Evolutionary conservation across 2,329 filamentous ascomycete genomes (phyloP), one percentile per base, ranked within the genome.

Genomic region (Ceratocystis smalleyi): DNA sequence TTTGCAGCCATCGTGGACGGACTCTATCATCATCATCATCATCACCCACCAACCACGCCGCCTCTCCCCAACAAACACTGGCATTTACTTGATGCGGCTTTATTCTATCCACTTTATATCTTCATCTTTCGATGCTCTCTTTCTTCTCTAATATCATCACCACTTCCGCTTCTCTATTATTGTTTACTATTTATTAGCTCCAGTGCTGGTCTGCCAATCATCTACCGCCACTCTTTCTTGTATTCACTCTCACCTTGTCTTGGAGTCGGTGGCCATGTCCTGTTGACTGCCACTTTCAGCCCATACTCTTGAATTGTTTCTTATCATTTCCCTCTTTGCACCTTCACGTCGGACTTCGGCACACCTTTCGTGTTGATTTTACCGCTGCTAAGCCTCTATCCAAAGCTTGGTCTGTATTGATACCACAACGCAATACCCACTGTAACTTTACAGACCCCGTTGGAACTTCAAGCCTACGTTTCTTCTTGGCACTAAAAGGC

Each of bases 161-260:
- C 51, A 55, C 22, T 55, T 55, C 51, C 27, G 51, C 27, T 49
- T 61, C 43, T 61, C 59, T n/a, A 61, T 47, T 61, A 61, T 61
- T 49, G 15, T 32, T 61, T 61, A 61, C 59, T 61, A 22, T 47
- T 61, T n/a, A 22, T 17, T 22, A 40, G 59, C 32, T 27, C 43
- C 5, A n/a, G 19, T 45, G 22, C n/a, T 30, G 22, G 22, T 55
- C 27, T 30, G 4, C 51, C 22, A 30, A 27, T 15, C 7, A 7
- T 15, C 24, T 30, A 12, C 27, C 24, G 17, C 24, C 22, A 27
- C 22, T 55, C 27, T 30, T 55, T 55, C 15, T 32, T 55, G 51
- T 32, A 30, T 49, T 24, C 47, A 22, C 22, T 40, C 17, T 49
- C 17, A 49, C 47, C 47, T 49, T 49, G 47, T n/a, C 47, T 49